A percentile compares a stretch with the other conserved stretches of the same genome.
These are phyloP conservation scores for Hanseniaspora opuntiae DNA, from an alignment of 805 yeast species.

Conservation along the genomic window DNA sequence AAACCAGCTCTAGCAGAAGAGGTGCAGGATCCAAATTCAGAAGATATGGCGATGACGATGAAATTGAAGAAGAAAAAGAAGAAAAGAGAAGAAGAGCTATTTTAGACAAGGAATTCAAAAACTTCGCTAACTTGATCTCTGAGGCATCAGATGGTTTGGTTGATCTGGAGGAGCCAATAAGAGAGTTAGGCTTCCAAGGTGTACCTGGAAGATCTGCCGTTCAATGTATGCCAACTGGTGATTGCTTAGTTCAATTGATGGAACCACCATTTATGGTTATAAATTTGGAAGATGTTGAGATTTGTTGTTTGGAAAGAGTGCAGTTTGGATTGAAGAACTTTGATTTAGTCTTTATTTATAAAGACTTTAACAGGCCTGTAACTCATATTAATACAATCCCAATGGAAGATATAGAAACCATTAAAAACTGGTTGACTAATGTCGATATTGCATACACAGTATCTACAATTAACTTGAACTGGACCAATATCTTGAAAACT, in stretches of 20 bases:
- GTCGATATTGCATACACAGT: slow-evolving; percentile 91
- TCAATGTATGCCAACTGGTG: slow-evolving; percentile 91
- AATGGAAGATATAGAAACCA: slow-evolving; percentile 77
- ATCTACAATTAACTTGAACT: slow-evolving; percentile 89
- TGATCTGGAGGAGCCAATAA: slow-evolving; percentile 85
- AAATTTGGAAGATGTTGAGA: slow-evolving; percentile 79
- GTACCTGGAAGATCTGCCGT: slow-evolving; percentile 93
- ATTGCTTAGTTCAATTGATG: slow-evolving; percentile 82
- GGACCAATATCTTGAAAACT: slow-evolving; percentile 92
- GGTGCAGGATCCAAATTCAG: slow-evolving; percentile 56
- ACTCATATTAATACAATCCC: slow-evolving; percentile 91
- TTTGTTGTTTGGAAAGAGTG: slow-evolving; percentile 91
- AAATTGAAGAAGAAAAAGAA: slow-evolving; percentile 94
- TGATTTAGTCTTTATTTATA: slow-evolving; percentile 90
- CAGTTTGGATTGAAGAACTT: slow-evolving; percentile 94
- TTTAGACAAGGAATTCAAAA: slow-evolving; percentile 80
- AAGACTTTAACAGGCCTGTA: slow-evolving; percentile 76
- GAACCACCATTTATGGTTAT: slow-evolving; percentile 93
- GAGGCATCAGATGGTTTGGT: slow-evolving; percentile 73
- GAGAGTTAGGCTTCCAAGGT: slow-evolving; percentile 94
- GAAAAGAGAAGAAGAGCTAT: slow-evolving; percentile 85
- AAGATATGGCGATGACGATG: slow-evolving; percentile 95
- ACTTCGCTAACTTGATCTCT: slow-evolving; percentile 79
- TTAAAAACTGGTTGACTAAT: slow-evolving; percentile 94
- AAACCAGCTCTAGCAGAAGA: slow-evolving; percentile 77